These are phyloP conservation scores for Hyphodiscus hymeniophilus DNA, from an alignment of 495 filamentous ascomycete species.

Conservation along the genomic window DNA sequence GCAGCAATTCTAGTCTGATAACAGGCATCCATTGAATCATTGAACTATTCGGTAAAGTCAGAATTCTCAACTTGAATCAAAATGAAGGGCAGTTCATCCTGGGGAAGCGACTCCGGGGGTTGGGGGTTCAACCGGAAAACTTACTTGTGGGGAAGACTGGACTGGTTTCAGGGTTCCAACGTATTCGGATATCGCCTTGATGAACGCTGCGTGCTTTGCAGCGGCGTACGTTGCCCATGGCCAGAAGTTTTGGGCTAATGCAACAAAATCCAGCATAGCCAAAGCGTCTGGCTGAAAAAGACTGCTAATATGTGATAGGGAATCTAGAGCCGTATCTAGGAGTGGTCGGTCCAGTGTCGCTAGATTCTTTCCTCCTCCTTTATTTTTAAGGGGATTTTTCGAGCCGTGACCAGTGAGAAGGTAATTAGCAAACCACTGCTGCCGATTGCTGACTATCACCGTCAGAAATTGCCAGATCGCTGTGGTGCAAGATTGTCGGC, in stretches of 20 bases:
- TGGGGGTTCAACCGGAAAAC: too few relatives aligned
- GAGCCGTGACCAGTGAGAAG: slow-evolving; percentile 84
- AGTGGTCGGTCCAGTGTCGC: slow-evolving; percentile 43
- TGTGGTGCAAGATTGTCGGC: slow-evolving; percentile 48
- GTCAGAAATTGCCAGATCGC: slow-evolving; percentile 80
- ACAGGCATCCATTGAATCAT: slow-evolving; percentile 37
- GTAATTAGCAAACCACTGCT: slow-evolving; percentile 92
- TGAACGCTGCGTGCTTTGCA: slow-evolving; percentile 62
- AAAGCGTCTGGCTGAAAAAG: slow-evolving; percentile 53
- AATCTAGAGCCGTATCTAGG: slow-evolving; percentile 65
- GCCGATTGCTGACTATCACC: slow-evolving; percentile 78
- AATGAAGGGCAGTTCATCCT: too few relatives aligned
- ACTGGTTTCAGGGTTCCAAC: slow-evolving; percentile 52
- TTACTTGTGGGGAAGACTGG: too few relatives aligned
- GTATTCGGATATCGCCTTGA: slow-evolving; percentile 58
- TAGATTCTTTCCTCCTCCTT: slow-evolving; percentile 29
- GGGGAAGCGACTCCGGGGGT: too few relatives aligned
- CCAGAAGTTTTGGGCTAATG: slow-evolving; percentile 82
- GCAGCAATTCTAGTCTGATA: slow-evolving; percentile 67
- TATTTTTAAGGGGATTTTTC: slow-evolving; percentile 55
- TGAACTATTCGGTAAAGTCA: too few relatives aligned
- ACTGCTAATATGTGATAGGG: slow-evolving; percentile 58
- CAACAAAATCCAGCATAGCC: slow-evolving; percentile 77
- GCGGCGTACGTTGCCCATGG: slow-evolving; percentile 78
- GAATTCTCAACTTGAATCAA: too few relatives aligned